Evolutionary conservation across 768 basidiomycete genomes (phyloP).

Genomic region (Tricholoma hemisulphureum): DNA sequence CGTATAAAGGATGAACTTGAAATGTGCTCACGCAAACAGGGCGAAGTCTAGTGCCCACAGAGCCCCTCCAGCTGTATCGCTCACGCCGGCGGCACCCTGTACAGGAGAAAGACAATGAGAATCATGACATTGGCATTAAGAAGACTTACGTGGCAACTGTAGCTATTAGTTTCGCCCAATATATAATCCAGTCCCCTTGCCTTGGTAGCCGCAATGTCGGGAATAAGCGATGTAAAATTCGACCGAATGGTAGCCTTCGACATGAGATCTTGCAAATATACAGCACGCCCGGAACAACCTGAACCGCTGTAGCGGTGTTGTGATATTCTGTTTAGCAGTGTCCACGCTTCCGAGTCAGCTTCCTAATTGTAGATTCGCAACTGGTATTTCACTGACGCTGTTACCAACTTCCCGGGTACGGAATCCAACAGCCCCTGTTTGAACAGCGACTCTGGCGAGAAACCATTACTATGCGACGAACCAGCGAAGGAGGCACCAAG

Average conservation of each 20-base stretch:
- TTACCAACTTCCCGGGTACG: slow-evolving; percentile 47
- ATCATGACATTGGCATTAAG: background rate
- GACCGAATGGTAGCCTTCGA: slow-evolving; percentile 55
- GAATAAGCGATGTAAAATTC: slow-evolving; percentile 50
- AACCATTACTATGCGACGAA: slow-evolving; percentile 48
- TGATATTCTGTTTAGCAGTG: slow-evolving; percentile 41
- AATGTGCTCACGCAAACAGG: slow-evolving; percentile 41
- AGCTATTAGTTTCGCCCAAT: slow-evolving; percentile 62
- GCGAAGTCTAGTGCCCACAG: slow-evolving; percentile 60
- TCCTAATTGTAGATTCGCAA: too few species aligned
- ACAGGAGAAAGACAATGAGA: background rate
- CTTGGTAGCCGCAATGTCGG: slow-evolving; percentile 53
- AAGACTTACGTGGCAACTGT: slow-evolving; percentile 39
- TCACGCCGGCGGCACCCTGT: slow-evolving; percentile 42
- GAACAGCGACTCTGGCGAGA: slow-evolving; percentile 63
- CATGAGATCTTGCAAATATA: slow-evolving; percentile 63
- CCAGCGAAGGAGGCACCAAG: slow-evolving; percentile 50
- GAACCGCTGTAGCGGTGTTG: slow-evolving; percentile 61
- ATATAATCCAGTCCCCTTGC: slow-evolving; percentile 53
- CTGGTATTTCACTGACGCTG: slow-evolving; percentile 55
- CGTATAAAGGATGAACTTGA: background rate
- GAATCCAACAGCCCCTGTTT: slow-evolving; percentile 48
- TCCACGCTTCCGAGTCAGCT: too few species aligned
- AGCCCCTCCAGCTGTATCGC: slow-evolving; percentile 56
- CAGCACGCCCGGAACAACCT: slow-evolving; percentile 55